phyloP scores from a whole-genome alignment of 2,329 filamentous ascomycete species.

The Hypoxylon sp. region DNA sequence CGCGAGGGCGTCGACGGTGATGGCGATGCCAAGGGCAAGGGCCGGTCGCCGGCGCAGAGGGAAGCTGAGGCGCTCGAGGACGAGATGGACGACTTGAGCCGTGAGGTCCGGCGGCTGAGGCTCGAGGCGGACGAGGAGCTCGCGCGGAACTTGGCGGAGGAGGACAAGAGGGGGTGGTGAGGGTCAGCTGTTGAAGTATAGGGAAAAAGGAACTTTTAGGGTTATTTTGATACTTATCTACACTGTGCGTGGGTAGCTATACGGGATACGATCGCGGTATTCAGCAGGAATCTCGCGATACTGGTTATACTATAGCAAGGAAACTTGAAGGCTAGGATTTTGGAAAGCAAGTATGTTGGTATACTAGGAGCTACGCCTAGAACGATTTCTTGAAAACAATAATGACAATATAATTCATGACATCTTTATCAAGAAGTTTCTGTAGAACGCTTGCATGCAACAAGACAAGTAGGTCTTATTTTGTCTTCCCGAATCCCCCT shows the following conservation, averaged over 20 bases:
- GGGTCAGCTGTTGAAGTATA: conserved; percentile 2
- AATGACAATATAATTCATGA: too few relatives aligned
- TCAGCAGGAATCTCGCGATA: too few relatives aligned
- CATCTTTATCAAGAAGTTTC: too few relatives aligned
- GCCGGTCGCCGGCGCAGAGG: conserved; percentile 11
- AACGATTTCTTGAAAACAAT: too few relatives aligned
- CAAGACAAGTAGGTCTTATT: too few relatives aligned
- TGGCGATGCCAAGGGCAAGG: conserved; percentile 7
- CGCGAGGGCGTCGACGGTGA: conserved; percentile 25
- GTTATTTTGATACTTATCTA: neutral
- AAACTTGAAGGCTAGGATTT: too few relatives aligned
- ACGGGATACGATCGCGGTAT: too few relatives aligned
- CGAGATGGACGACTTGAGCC: conserved; percentile 41
- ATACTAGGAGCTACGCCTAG: too few relatives aligned
- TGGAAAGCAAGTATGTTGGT: too few relatives aligned
- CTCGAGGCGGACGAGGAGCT: conserved; percentile 58
- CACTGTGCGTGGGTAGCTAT: neutral
- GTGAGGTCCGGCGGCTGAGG: conserved; percentile 45
- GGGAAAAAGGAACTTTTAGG: neutral
- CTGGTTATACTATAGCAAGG: too few relatives aligned
- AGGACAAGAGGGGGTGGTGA: conserved; percentile 34
- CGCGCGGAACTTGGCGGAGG: conserved; percentile 52
- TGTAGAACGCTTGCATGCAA: too few relatives aligned
- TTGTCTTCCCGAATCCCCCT: too few relatives aligned
- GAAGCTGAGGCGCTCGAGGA: conserved; percentile 44